These are phyloP conservation scores for Alternaria hordeiaustralica DNA, from an alignment of 2,329 filamentous ascomycete species.

Conservation along the genomic window DNA sequence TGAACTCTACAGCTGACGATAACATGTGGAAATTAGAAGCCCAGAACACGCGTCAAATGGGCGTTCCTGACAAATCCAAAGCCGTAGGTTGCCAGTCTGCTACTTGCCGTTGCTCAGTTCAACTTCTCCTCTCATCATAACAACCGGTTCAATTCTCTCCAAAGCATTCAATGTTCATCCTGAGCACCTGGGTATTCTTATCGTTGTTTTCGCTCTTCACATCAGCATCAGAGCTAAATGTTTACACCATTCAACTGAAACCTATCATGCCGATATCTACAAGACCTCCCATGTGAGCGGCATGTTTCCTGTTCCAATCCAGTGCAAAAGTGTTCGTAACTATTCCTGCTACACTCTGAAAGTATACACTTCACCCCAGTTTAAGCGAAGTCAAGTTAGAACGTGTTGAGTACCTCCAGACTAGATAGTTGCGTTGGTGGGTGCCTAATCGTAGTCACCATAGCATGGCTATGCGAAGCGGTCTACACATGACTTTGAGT, in stretches of 20 bases:
- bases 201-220: background rate
- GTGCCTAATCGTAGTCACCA: background rate
- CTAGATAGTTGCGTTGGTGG: too few species aligned
- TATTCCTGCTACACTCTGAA: background rate
- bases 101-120: background rate
- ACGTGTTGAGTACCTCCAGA: too few species aligned
- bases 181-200: too few species aligned
- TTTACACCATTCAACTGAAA: accelerated
- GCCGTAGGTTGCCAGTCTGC: background rate
- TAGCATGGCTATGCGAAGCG: background rate
- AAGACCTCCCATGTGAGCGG: background rate
- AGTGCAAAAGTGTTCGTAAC: too few species aligned
- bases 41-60: background rate
- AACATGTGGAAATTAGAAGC: background rate
- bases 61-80: background rate
- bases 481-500: background rate
- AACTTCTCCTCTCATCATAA: background rate
- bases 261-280: background rate
- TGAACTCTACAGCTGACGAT: background rate
- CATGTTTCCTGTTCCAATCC: background rate
- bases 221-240: accelerated
- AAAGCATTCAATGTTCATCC: background rate
- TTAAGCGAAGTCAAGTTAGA: too few species aligned
- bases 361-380: background rate
- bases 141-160: too few species aligned